Evolutionary conservation across 2,329 filamentous ascomycete species (phyloP).

Genomic region (Ilyonectria mors-panacis): DNA sequence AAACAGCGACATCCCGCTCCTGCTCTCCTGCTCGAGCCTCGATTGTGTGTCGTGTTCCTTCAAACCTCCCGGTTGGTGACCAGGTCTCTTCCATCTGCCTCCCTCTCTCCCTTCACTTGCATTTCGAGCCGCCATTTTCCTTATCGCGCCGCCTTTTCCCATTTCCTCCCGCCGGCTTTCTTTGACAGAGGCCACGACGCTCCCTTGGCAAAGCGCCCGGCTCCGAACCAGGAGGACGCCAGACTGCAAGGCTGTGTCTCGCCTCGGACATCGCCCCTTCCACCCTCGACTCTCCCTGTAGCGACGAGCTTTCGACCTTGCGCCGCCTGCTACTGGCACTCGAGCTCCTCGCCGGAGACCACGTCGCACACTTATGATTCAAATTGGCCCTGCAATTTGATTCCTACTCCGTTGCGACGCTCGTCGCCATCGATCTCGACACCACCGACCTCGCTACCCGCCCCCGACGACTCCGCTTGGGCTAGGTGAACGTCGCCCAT

Average conservation of each 20-base stretch:
- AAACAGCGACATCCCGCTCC: slow-evolving; percentile 14
- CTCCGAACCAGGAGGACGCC: slow-evolving; percentile 6
- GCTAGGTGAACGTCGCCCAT: slow-evolving; percentile 25
- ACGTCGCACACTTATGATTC: slow-evolving; percentile 43
- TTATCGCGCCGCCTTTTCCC: slow-evolving; percentile 19
- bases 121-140: slow-evolving; percentile 31
- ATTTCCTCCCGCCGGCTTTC: slow-evolving; percentile 45
- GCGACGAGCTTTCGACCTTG: slow-evolving; percentile 25
- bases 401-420: slow-evolving; percentile 24
- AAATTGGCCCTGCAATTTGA: slow-evolving; percentile 19
- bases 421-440: slow-evolving; percentile 16
- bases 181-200: slow-evolving; percentile 56
- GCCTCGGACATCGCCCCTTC: slow-evolving; percentile 3
- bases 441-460: slow-evolving; percentile 23
- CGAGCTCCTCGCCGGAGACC: slow-evolving; percentile 20
- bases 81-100: slow-evolving; percentile 16
- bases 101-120: slow-evolving; percentile 30
- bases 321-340: slow-evolving; percentile 20
- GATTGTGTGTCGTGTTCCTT: slow-evolving; percentile 20
- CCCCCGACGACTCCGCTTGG: slow-evolving; percentile 12
- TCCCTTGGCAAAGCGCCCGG: slow-evolving; percentile 44
- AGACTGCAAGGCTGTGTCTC: slow-evolving; percentile 25
- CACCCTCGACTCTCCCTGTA: slow-evolving; percentile 31
- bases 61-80: slow-evolving; percentile 38
- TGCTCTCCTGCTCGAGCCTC: slow-evolving; percentile 11